phyloP scores from a whole-genome alignment of 2,329 filamentous ascomycete genomes.

The Alternaria infectoria region DNA sequence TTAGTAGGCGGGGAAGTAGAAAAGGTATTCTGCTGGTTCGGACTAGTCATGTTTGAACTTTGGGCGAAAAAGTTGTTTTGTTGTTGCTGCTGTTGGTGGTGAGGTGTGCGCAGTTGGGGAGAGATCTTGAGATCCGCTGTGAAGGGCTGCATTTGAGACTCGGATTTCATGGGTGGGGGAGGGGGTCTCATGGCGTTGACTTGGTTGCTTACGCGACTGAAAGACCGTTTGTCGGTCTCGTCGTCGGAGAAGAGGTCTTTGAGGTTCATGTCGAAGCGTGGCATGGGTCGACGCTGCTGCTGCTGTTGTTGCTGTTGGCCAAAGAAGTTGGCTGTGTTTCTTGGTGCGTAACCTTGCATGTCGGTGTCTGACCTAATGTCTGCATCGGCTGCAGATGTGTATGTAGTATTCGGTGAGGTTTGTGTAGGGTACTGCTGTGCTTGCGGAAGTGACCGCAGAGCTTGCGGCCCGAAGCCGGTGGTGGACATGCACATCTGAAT shows the following conservation, averaged over 20 bases:
- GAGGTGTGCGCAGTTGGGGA: conserved; percentile 42
- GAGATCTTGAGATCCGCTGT: conserved; percentile 41
- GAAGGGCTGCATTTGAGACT: conserved; percentile 32
- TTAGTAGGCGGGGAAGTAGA: conserved; percentile 6
- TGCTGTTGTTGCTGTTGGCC: conserved; percentile 18
- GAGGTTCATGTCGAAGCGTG: conserved; percentile 62
- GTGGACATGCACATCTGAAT: conserved; percentile 93
- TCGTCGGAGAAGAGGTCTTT: conserved; percentile 48
- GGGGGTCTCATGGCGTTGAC: conserved; percentile 41
- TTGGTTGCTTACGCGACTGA: conserved; percentile 46
- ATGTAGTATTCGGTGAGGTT: conserved; percentile 32
- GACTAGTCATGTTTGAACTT: conserved; percentile 21
- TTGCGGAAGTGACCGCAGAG: conserved; percentile 33
- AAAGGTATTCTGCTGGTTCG: conserved; percentile 22
- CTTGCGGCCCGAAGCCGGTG: conserved; percentile 72
- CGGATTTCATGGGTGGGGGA: conserved; percentile 36
- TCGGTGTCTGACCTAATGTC: conserved; percentile 45
- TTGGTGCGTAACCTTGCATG: conserved; percentile 33
- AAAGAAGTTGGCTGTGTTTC: conserved; percentile 25
- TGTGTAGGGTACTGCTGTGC: conserved; percentile 23
- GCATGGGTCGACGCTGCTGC: conserved; percentile 51
- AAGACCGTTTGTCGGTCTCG: conserved; percentile 48
- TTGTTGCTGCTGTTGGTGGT: conserved; percentile 14
- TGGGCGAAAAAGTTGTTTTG: conserved; percentile 8
- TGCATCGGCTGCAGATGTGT: conserved; percentile 36